Percentiles rank a stretch among this genome's conserved stretches.
Evolutionary conservation across 2,329 filamentous ascomycete species (phyloP).

Genomic region (Leptographium lundbergii): DNA sequence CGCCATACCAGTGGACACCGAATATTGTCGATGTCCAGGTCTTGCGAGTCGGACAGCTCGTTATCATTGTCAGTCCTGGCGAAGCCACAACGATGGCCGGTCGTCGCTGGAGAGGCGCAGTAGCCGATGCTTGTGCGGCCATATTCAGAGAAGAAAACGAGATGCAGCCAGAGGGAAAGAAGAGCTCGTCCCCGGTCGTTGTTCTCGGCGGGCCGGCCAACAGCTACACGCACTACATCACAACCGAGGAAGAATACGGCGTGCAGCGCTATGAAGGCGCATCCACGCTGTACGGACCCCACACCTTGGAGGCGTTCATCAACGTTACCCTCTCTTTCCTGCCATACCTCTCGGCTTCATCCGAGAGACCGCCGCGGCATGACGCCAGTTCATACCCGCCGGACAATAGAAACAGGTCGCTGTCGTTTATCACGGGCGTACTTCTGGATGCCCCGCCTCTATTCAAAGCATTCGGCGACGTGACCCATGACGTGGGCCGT

Average conservation of each 20-base stretch:
- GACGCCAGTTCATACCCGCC: constrained; percentile 51
- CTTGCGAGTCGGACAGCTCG: constrained; percentile 69
- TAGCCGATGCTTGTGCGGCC: constrained; percentile 38
- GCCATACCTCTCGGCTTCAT: constrained; percentile 45
- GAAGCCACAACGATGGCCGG: constrained; percentile 92
- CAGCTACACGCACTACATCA: constrained; percentile 51
- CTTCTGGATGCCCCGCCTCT: constrained; percentile 56
- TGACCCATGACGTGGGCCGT: constrained; percentile 39
- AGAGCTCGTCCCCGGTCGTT: constrained; percentile 40
- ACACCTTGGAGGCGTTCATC: constrained; percentile 77
- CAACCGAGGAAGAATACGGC: constrained; percentile 35
- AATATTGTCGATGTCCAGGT: constrained; percentile 86
- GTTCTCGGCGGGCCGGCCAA: constrained; percentile 82
- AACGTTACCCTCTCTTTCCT: constrained; percentile 62
- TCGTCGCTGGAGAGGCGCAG: constrained; percentile 67
- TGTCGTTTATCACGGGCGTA: constrained; percentile 70
- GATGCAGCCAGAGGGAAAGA: constrained; percentile 18
- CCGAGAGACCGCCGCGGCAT: constrained; percentile 22
- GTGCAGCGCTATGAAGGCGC: constrained; percentile 87
- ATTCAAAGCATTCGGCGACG: constrained; percentile 57
- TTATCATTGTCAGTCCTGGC: constrained; percentile 74
- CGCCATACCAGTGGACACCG: constrained; percentile 77
- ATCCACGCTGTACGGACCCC: constrained; percentile 73
- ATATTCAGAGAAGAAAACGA: constrained; percentile 10
- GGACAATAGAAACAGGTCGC: constrained; percentile 60